Evolutionary conservation across 768 basidiomycete species (phyloP), one percentile per base, ranked within the genome.

Genomic region (Xerocomellus chrysenteron): DNA sequence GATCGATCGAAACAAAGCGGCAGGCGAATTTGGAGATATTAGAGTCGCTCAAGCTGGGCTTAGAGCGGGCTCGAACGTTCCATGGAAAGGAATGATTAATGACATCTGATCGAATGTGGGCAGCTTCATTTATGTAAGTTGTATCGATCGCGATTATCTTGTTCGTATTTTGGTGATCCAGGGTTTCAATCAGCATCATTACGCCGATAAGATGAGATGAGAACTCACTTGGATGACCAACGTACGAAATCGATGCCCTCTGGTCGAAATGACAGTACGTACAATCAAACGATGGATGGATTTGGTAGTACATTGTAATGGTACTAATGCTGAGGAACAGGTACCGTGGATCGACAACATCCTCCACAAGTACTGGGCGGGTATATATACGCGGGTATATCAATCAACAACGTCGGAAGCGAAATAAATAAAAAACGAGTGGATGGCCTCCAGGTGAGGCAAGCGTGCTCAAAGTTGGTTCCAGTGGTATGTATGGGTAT

Each of bases 1-100:
- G 75, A 8, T 68, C 68, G n/a, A 67, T 79, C 12, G 84, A 85
- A 60, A 70, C 66, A 57, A 70, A 66, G 13, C 62, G 72, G 4
- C 60, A 24, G 33, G 61, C 64, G 12, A 73, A 73, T 40, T 48
- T 71, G 30, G 53, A 56, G 50, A 48, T 61, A 5, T 21, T 73
- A 14, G 56, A 72, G 11, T 50, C 49, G 5, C 54, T 73, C 41
- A 65, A 41, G 47, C 19, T 45, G 26, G 64, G 65, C 21, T 49
- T 73, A 57, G 72, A 72, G 50, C 52, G 37, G 12, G 44, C 51
- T 12, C 58, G 55, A 36, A 43, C 52, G 11, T 40, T 73, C 14
- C 52, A 41, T 13, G 55, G 39, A 58, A 36, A 30, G 11, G n/a
- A 14, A 17, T 44, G 28, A 45, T 28, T 21, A 21, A 21, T 21